Base-by-base conservation (phyloP, 371 early-diverging fungal species). In the Mortierella sp. region DNA sequence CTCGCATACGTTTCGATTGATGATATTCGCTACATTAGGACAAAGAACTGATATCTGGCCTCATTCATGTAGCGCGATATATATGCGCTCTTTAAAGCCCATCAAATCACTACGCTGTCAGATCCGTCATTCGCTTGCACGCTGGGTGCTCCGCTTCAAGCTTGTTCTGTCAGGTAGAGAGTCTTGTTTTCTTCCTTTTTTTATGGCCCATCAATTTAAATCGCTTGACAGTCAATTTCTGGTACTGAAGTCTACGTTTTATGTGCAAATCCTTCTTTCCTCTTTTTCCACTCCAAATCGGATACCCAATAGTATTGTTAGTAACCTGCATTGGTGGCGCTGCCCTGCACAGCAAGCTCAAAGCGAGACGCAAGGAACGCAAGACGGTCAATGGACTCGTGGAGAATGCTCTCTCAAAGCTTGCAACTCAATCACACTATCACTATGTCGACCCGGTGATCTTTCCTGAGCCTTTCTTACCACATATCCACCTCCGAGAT, bases 371-470 rank as follows among this genome's bases (percentile, higher is more conserved):
- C 14, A 68, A 73, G 64, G 66, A 79, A 25, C 45, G 53, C 1
- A 62, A 59, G 9, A 60, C 70, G 11, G 43, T 79, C 16, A 72
- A 66, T 16, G 80, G 80, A 5, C 74, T 79, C 16, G 80, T 79
- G 25, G 66, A 72, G 30, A 72, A 73, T 30, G 70, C 73, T 3
- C 43, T 79, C 6, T 16, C 63, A 4, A 79, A 73, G 26, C 64
- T 79, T 14, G 64, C 80, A 29, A 70, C 69, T 21, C 80, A 79
- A 46, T 73, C 80, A 1, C 73, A 73, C 23, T 79, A 69, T 25
- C 62, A 70, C 53, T 79, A 79, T 51, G 64, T 79, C 19, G 80
- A 79, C 18, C 80, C 73, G n/a, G 66, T 73, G 21, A 45, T 69
- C 48, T 73, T 70, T 28, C 57, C 70, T 14, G 80, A 79, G 1